Evolutionary conservation across 2,329 filamentous ascomycete genomes (phyloP), one percentile per base, ranked within the genome.

Genomic region (Pseudogymnoascus sp.): DNA sequence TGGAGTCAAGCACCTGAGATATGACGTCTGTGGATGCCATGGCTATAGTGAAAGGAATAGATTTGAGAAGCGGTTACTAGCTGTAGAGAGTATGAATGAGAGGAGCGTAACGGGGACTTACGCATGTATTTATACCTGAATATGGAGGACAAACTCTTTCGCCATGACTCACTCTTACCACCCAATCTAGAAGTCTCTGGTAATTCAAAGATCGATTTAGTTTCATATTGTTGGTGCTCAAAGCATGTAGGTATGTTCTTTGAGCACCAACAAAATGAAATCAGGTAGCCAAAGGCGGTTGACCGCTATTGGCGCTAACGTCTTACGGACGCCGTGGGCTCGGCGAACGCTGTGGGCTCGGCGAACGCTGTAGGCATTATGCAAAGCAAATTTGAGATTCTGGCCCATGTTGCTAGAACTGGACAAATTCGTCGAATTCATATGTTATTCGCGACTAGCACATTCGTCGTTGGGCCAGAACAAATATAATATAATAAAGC

Each of bases 1-100:
- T 81, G 38, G 80, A 79, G 56, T 78, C 76, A 29, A 84, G 77
- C 14, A 81, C 82, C 61, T 82, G 76, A 10, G 81, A 81, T 21
- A 83, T 74, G 60, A 76, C 68, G 26, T 74, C 71, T 16, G 71
- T 69, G 56, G 74, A 76, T 59, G 73, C 73, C 74, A 76, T 76
- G 42, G 11, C 21, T 47, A 8, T 24, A 14, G 42, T 14, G 11
- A 19, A 24, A 24, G 14, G 21, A 47, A 47, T 6, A 7, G 42
- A 19, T 65, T 47, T 21, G 42, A 47, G 42, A 24, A 47, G 19
- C 24, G 42, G 42, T 47, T 42, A 8, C 16, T 42, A 13, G 4
- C 8, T 42, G 16, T 42, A 44, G 1, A 19, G 40, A 24, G 19
- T 44, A 24, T 24, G 42, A 47, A 47, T 26, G 42, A 47, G 21